Base-by-base conservation (phyloP, 1,284 basidiomycete genomes). In the Cryptococcus sp. region DNA sequence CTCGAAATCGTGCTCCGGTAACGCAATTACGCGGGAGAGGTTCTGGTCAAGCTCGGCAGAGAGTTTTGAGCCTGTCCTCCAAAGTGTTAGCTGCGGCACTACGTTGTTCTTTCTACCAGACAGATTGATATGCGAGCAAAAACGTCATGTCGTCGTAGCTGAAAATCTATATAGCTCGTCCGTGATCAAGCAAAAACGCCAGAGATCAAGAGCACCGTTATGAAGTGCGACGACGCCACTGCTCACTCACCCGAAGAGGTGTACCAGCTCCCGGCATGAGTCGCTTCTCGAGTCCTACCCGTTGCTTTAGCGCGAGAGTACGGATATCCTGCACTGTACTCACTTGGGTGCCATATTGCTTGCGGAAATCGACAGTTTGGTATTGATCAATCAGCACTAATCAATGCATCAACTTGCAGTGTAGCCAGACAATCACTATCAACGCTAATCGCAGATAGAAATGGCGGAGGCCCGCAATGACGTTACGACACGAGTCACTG, bases 251-350 rank as follows among this genome's bases (percentile, higher is more conserved):
- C 81, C 65, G 89, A 81, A 53, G 79, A 81, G 11, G 86, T 86
- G 77, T 98, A 98, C 94, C 94, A 98, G 58, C 87, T 88, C 22
- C 89, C 89, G 3, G 93, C 92, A 79, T 97, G 94, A 0, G 88
- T 86, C 2, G 93, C 88, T 65, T 80, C 77, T 76, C 88, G 67
- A 6, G 48, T 50, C 7, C 65, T 68, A 39, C n/a, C 17, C 23
- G 40, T 43, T 16, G n/a, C 8, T 16, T 22, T 6, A n/a, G 41
- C 41, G 29, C 29, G 41, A n/a, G 13, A 44, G 34, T 48, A 17
- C 17, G 16, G 6, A 10, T n/a, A 19, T 2, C 48, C 17, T 5
- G 22, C 34, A 26, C 8, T 34, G 13, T 34, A 17, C 53, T 55
- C 38, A 55, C 53, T 34, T 49, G 48, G 25, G 16, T 15, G 53